A percentile compares a stretch with the other conserved stretches of the same genome.
Conservation (phyloP, 495 filamentous ascomycete species). For the Podospora didyma region DNA sequence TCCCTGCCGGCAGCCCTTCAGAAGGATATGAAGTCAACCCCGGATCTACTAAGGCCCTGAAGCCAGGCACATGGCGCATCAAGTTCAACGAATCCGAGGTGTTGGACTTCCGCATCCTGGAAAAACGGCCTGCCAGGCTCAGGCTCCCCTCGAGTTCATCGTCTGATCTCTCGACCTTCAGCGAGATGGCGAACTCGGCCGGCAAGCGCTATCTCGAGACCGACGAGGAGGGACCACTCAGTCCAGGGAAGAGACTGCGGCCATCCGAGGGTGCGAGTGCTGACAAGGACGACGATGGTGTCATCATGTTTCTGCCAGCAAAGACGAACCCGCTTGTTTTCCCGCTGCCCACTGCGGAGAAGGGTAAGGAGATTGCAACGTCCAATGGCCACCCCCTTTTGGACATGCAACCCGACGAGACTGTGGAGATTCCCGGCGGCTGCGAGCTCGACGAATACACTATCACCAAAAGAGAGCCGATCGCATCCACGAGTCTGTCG, state of each 20-base stretch:
- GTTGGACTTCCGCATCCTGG: conserved; percentile 47
- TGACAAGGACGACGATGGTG: conserved; percentile 33
- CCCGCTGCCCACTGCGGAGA: conserved; percentile 34
- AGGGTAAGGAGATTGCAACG: conserved; percentile 39
- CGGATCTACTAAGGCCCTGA: conserved; percentile 33
- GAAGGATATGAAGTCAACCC: conserved; percentile 40
- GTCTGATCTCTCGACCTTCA: conserved; percentile 9
- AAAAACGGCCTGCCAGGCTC: conserved; percentile 36
- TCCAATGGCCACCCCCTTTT: conserved; percentile 42
- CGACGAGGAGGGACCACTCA: conserved; percentile 28
- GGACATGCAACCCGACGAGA: conserved; percentile 39
- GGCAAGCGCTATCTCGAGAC: conserved; percentile 40
- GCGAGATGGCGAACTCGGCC: conserved; percentile 31
- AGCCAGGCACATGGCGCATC: conserved; percentile 46
- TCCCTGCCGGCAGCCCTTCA: conserved; percentile 21
- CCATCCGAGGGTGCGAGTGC: conserved; percentile 18
- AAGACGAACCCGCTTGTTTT: conserved; percentile 39
- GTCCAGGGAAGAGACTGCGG: conserved; percentile 35
- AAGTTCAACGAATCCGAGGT: conserved; percentile 38
- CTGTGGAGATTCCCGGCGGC: conserved; percentile 35
- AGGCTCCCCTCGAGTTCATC: conserved; percentile 22
- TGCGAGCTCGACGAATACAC: conserved; percentile 41
- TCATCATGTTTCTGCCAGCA: conserved; percentile 44
- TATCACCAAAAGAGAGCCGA: conserved; percentile 42
- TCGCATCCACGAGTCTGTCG: conserved; percentile 41